A percentile compares a stretch with the other conserved stretches of the same genome.
Evolutionary conservation across 2,329 filamentous ascomycete species (phyloP).

Genomic region (Colletotrichum euphorbiae): DNA sequence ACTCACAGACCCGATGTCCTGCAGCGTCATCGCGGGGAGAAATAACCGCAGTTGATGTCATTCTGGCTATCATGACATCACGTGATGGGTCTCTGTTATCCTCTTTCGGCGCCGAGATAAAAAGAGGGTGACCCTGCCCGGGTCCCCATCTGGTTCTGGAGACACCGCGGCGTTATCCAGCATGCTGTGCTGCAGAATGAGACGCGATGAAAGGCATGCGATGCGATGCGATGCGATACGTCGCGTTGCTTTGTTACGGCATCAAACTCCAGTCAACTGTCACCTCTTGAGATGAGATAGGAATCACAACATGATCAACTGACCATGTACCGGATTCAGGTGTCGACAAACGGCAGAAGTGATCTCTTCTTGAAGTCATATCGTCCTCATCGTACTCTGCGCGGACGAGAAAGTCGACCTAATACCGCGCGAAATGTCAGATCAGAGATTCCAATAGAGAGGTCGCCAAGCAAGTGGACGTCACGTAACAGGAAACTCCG

Average conservation of each 20-base stretch:
- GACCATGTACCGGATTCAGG: too few species aligned
- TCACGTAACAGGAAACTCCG: conserved; percentile 38
- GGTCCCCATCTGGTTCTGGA: not conserved
- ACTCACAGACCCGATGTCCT: not conserved
- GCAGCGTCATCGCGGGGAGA: not conserved
- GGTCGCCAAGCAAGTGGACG: not conserved
- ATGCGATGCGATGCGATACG: too few species aligned
- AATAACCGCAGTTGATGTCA: conserved; percentile 24
- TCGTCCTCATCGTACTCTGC: too few species aligned
- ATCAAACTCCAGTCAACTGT: not conserved
- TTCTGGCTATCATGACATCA: conserved; percentile 21
- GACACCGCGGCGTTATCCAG: not conserved
- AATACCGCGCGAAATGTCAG: conserved; percentile 31
- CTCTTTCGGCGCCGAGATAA: not conserved
- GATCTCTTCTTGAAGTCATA: too few species aligned
- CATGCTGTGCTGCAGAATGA: not conserved
- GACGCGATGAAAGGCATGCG: not conserved
- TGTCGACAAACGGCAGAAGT: too few species aligned
- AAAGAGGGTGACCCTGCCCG: not conserved
- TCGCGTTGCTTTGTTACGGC: conserved; percentile 14
- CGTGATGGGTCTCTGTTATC: conserved; percentile 12
- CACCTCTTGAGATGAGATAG: too few species aligned
- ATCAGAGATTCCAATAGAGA: conserved; percentile 2
- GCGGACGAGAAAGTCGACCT: too few species aligned
- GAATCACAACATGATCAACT: too few species aligned